phyloP scores from a whole-genome alignment of 495 filamentous ascomycete genomes.

The Copromyces sp. region DNA sequence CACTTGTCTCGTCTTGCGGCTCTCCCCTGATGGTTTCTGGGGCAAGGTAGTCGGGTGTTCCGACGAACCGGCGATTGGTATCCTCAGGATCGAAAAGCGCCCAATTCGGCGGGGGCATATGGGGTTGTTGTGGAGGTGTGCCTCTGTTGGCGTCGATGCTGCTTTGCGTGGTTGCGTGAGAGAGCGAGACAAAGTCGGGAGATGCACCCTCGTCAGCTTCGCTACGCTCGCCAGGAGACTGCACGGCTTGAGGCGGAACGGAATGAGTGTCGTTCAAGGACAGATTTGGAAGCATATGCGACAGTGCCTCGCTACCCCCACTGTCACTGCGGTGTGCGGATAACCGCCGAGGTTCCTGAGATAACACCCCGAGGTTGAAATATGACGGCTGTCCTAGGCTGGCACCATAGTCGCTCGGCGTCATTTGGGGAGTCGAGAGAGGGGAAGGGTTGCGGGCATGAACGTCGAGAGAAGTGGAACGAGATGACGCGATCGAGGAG shows the following conservation, averaged over 20 bases:
- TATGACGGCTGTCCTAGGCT: constrained; percentile 80
- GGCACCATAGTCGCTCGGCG: constrained; percentile 54
- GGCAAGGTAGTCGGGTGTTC: constrained; percentile 93
- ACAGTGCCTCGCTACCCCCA: constrained; percentile 73
- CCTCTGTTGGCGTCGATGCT: constrained; percentile 30
- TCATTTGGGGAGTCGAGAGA: constrained; percentile 74
- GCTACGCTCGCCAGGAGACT: constrained; percentile 45
- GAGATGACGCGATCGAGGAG: constrained; percentile 78
- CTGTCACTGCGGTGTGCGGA: constrained; percentile 91
- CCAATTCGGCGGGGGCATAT: constrained; percentile 90
- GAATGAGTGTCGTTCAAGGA: constrained; percentile 56
- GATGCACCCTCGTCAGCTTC: constrained; percentile 53
- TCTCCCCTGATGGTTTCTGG: constrained; percentile 93
- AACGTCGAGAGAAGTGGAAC: constrained; percentile 92
- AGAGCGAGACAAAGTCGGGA: constrained; percentile 56
- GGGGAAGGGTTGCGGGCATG: constrained; percentile 66
- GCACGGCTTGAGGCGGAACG: constrained; percentile 33
- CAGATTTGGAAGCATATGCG: constrained; percentile 74
- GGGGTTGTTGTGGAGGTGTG: constrained; percentile 53
- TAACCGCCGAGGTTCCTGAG: constrained; percentile 68
- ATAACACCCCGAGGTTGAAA: constrained; percentile 63
- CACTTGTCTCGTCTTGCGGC: constrained; percentile 93
- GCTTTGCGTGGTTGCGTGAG: constrained; percentile 48
- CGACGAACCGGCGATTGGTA: constrained; percentile 85
- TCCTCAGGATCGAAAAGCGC: constrained; percentile 94